Conservation (phyloP, 257 asterid genomes). For the Avicennia marina region DNA sequence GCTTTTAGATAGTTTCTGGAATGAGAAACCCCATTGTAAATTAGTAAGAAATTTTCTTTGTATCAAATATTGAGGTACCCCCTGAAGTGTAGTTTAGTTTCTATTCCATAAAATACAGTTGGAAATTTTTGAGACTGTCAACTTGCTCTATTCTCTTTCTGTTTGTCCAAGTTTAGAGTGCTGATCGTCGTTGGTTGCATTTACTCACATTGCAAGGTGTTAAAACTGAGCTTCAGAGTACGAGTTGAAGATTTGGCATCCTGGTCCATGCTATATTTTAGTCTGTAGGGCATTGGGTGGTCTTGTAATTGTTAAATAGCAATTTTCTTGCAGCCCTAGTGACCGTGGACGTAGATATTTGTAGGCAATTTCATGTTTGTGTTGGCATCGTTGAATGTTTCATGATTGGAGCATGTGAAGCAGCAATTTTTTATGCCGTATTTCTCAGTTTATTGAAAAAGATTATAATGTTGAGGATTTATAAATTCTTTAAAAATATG, state of each 20-base stretch:
- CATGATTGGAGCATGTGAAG: no score
- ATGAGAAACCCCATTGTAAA: conserved; percentile 12
- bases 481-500: no score
- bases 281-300: not conserved
- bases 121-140: conserved; percentile 3
- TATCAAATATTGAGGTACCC: not conserved
- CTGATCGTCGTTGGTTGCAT: not conserved
- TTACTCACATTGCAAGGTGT: not conserved
- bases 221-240: not conserved
- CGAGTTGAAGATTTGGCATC: not conserved
- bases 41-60: conserved; percentile 4
- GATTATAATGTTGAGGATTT: no score
- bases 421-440: no score
- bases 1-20: conserved; percentile 14
- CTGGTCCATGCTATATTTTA: not conserved
- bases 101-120: conserved; percentile 3
- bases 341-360: no score
- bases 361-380: no score
- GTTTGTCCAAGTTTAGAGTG: not conserved
- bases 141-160: not conserved
- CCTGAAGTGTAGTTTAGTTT: conserved; percentile 11
- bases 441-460: no score
- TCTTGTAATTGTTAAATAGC: not conserved
- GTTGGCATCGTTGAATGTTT: no score
- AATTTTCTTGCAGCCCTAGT: no score